A percentile compares a stretch with the other conserved stretches of the same genome.
Evolutionary conservation across 345 rosid genomes (phyloP).

Genomic region (Capsella bursapastoris): DNA sequence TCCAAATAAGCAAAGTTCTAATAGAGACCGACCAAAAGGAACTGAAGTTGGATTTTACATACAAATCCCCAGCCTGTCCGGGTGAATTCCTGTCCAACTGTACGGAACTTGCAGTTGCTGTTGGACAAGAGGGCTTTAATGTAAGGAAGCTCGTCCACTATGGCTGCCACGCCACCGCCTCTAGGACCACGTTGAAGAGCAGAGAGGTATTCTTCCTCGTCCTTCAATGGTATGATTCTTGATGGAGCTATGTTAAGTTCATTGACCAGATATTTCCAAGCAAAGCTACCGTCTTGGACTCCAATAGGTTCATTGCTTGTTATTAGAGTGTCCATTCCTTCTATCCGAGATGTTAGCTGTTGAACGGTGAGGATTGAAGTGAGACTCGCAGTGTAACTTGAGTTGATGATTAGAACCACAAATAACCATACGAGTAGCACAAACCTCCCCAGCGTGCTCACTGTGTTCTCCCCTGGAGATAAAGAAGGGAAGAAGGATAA

Average conservation of each 20-base stretch:
- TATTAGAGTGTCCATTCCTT: slow-evolving; percentile 79
- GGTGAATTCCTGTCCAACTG: slow-evolving; percentile 91
- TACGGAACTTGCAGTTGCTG: slow-evolving; percentile 67
- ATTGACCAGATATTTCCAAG: slow-evolving; percentile 71
- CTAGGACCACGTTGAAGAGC: slow-evolving; percentile 69
- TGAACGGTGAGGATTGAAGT: slow-evolving; percentile 95
- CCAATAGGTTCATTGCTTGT: slow-evolving; percentile 74
- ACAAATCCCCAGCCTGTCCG: slow-evolving; percentile 97
- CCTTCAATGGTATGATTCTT: slow-evolving; percentile 60
- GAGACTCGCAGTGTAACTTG: slow-evolving; percentile 97
- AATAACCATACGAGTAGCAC: slow-evolving; percentile 92
- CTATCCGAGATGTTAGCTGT: slow-evolving; percentile 74
- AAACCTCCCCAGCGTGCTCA: slow-evolving; percentile 78
- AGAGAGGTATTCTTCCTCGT: slow-evolving; percentile 52
- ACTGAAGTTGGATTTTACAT: slow-evolving; percentile 46
- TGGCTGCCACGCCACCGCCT: slow-evolving; percentile 81
- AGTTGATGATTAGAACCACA: slow-evolving; percentile 91
- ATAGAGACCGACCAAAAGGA: neutral
- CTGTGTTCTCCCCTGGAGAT: slow-evolving; percentile 82
- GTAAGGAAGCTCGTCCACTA: slow-evolving; percentile 95
- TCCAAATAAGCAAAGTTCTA: slow-evolving; percentile 2
- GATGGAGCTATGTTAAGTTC: slow-evolving; percentile 83
- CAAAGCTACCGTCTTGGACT: slow-evolving; percentile 87
- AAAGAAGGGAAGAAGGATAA: slow-evolving; percentile 14
- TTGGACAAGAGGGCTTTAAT: slow-evolving; percentile 74